Base-by-base conservation (phyloP, 306 rosid genomes). In the Canavalia ensiformis region DNA sequence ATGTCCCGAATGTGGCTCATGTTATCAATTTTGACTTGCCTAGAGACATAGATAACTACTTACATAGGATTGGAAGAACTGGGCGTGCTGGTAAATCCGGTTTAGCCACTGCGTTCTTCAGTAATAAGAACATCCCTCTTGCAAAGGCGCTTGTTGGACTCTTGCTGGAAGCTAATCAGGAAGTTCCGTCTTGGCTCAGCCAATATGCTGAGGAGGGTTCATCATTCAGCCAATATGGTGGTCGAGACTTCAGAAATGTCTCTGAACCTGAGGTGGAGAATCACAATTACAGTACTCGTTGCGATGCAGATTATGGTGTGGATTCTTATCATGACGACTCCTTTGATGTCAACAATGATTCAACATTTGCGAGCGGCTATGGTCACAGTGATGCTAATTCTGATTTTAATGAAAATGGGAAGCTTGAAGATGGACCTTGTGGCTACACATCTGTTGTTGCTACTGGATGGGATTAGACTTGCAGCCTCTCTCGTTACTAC, bases 61-160 rank as follows among this genome's bases (percentile, higher is more conserved):
- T 92, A 1, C 97, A 92, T 35, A 88, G 97, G 82, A 92, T 92
- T 63, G 97, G 97, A 30, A 81, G 97, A 58, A 92, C 97, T 8
- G 97, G 97, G 1, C 91, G 97, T 49, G 97, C 97, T 2, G 97
- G 97, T 1, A 91, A 89, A 76, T 56, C 97, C 57, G 97, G 97
- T 46, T 68, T 92, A 59, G 97, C 97, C 55, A 92, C 97, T 2
- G 97, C 95, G 4, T 91, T 92, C 87, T 92, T 92, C 83, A 89
- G 87, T 3, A 84, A 77, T 58, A 88, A 91, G 68, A 92, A 88
- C 62, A 13, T 35, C 13, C 85, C 95, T 9, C 11, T 92, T 72
- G 95, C 97, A 4, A 88, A 85, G 78, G 68, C 89, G 0, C 89
- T 92, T 47, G 70, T 85, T 74, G 92, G 69, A 54, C 88, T 91